Base-by-base conservation (phyloP, 2,329 filamentous ascomycete genomes). In the Capronia coronata region DNA sequence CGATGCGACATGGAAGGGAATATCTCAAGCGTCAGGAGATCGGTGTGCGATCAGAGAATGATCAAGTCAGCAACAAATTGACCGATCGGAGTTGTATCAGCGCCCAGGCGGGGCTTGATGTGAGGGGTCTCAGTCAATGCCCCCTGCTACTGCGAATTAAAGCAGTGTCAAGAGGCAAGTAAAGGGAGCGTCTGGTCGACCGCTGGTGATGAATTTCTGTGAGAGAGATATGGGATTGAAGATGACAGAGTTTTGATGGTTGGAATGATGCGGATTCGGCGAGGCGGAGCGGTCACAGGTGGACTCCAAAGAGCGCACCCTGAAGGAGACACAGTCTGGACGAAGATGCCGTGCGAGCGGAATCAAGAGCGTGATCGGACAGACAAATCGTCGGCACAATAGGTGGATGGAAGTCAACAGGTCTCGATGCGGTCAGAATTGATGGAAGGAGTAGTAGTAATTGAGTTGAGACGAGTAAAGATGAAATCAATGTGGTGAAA, bases 1-100 rank as follows among this genome's bases (percentile, higher is more conserved):
- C 34, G 43, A 22, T 29, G 50, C 44, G 54, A 51, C 54, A 56
- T 56, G 25, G 46, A 48, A 13, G 6, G 25, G 10, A 32, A 21
- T 25, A 40, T 27, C 11, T 25, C 23, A 16, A 23, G 18, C 25
- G 30, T 42, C 32, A 14, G 34, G 21, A 38, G 5, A 23, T 13
- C 10, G 14, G 21, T 16, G 41, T 44, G 45, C 16, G 11, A 11
- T 37, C 14, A 19, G 19, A 9, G 34, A 37, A 25, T 25, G 38
- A 41, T 25, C 19, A 23, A n/a, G 19, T 23, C 19, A 25, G 38
- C 34, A 37, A 13, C 14, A 18, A 32, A 37, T 16, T 6, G 14
- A 23, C n/a, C 23, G 21, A 41, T 16, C 4, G 38, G 14, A 25
- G 19, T 13, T 23, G 2, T 1, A 27, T 9, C 23, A 41, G 9